phyloP scores from a whole-genome alignment of 768 basidiomycete genomes.

The Butyriboletus loyo region DNA sequence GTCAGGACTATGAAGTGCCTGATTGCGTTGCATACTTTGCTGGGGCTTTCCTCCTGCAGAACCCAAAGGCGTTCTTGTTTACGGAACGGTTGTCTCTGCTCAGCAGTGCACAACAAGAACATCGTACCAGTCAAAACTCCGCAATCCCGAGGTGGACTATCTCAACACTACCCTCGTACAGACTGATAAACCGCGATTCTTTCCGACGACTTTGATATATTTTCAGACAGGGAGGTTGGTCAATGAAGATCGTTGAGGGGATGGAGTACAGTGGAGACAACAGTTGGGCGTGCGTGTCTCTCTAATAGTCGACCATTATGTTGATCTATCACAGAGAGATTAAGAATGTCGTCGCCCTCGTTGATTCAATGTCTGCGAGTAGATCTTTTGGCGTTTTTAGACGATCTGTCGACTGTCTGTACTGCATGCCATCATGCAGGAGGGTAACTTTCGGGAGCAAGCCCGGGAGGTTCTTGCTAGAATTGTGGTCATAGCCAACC shows the following conservation, averaged over 20 bases:
- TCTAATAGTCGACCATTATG: background rate
- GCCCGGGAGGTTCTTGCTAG: conserved; percentile 41
- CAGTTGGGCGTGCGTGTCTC: conserved; percentile 28
- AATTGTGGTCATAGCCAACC: conserved; percentile 35
- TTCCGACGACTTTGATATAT: conserved; percentile 12
- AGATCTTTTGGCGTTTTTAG: background rate
- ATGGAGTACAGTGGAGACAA: too few species aligned
- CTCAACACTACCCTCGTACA: conserved; percentile 27
- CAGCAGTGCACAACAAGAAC: conserved; percentile 10
- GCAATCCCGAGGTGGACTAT: conserved; percentile 12
- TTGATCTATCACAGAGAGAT: conserved; percentile 29
- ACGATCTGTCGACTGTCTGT: background rate
- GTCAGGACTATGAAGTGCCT: conserved; percentile 36
- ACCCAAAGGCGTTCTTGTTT: conserved; percentile 12
- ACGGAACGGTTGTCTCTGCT: conserved; percentile 31
- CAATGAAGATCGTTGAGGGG: conserved; percentile 20
- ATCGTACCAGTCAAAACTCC: background rate
- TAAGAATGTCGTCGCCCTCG: conserved; percentile 41
- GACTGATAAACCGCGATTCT: conserved; percentile 27
- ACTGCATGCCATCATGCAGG: conserved; percentile 42
- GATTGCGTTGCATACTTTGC: conserved; percentile 33
- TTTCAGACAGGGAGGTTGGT: conserved; percentile 18
- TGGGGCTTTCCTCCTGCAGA: conserved; percentile 26
- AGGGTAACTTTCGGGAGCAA: conserved; percentile 37
- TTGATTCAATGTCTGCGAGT: conserved; percentile 39